phyloP scores from a whole-genome alignment of 139 green algal species.

The Ettlia oleoabundans region DNA sequence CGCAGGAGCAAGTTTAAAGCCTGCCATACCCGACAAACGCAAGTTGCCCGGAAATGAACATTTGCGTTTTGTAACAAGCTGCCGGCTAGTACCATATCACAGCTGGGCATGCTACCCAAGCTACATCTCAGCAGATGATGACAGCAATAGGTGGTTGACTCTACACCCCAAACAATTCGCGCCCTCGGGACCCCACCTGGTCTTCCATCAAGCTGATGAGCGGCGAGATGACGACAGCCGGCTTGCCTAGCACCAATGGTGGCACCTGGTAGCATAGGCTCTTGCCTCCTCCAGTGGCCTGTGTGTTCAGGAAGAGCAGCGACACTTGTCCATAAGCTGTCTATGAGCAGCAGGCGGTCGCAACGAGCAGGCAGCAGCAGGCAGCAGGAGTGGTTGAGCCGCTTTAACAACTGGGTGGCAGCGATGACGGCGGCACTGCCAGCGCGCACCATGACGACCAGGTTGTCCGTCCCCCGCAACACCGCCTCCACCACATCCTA shows the following conservation, averaged over 20 bases:
- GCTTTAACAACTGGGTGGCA: neutral
- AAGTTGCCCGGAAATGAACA: too few relatives aligned
- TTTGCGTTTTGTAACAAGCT: too few relatives aligned
- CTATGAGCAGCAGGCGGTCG: neutral
- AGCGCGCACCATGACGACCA: conserved; percentile 48
- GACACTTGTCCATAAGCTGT: neutral
- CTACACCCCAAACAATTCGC: neutral
- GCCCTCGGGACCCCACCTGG: conserved; percentile 31
- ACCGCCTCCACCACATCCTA: conserved; percentile 40
- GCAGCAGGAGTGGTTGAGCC: neutral
- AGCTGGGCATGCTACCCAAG: too few relatives aligned
- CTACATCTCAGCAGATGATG: neutral
- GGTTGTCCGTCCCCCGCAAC: conserved; percentile 27
- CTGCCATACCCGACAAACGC: too few relatives aligned
- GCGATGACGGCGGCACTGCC: neutral
- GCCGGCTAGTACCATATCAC: too few relatives aligned
- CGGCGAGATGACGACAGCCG: conserved; percentile 51
- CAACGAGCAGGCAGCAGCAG: too few relatives aligned
- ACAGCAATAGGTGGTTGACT: neutral
- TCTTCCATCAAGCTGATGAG: conserved; percentile 62
- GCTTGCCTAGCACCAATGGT: conserved; percentile 45
- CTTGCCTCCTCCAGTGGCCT: conserved; percentile 55
- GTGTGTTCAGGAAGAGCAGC: neutral
- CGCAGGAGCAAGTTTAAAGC: too few relatives aligned
- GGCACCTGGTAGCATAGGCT: conserved; percentile 62